These are phyloP conservation scores for Gossypium longicalyx DNA, from an alignment of 345 rosid species.

Conservation along the genomic window DNA sequence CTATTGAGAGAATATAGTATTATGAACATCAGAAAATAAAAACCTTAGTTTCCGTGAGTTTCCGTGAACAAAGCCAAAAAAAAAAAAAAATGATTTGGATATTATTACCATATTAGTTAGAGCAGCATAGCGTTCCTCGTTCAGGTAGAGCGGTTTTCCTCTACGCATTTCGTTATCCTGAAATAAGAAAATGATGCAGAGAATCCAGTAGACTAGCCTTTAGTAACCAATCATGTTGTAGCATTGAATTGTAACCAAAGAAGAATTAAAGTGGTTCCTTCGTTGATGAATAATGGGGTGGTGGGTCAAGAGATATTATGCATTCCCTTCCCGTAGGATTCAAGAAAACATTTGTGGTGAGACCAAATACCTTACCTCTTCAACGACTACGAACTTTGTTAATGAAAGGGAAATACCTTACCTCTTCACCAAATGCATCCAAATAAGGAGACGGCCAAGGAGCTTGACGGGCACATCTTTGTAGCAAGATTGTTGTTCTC, in stretches of 20 bases:
- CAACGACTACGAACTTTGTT: not conserved
- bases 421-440: slow-evolving; percentile 99
- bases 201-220: not conserved
- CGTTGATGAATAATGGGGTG: not conserved
- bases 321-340: not conserved
- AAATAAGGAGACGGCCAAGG: slow-evolving; percentile 93
- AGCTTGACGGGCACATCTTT: slow-evolving; percentile 75
- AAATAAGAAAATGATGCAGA: slow-evolving; percentile 12
- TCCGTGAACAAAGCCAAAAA: not conserved
- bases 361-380: too few species aligned
- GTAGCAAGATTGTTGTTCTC: slow-evolving; percentile 80
- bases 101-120: slow-evolving; percentile 69
- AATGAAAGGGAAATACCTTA: slow-evolving; percentile 12
- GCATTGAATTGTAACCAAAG: not conserved
- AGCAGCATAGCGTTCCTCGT: slow-evolving; percentile 96
- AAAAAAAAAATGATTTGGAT: not conserved
- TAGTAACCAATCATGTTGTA: not conserved
- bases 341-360: not conserved
- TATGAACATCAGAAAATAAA: not conserved
- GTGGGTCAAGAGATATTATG: not conserved
- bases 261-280: not conserved
- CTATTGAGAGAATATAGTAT: slow-evolving; percentile 26
- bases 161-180: slow-evolving; percentile 70
- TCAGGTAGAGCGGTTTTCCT: slow-evolving; percentile 87
- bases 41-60: not conserved